Evolutionary conservation across 306 rosid genomes (phyloP), one percentile per base, ranked within the genome.

Genomic region (Ormosia semicastrata): DNA sequence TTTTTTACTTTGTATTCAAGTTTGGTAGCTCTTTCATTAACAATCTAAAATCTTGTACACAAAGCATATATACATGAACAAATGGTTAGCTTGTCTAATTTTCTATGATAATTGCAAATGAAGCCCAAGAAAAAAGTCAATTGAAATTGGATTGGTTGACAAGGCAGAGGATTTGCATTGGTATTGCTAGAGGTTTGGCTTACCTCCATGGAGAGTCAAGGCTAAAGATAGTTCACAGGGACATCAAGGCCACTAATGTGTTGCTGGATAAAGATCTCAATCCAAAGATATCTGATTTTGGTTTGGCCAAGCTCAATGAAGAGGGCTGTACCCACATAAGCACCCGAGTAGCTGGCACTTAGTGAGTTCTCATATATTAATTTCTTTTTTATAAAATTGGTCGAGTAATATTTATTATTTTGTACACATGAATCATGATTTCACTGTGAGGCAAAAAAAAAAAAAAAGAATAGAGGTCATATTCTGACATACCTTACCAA

Each of bases 171-270:
- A 94, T 94, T 9, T 94, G 94, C 10, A 2, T 90, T 43, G 93
- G 97, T 50, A 85, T 92, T 62, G 96, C 91, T 6, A 94, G 59
- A 75, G 97, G 96, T 17, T 82, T 94, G 77, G 89, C 95, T 62
- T 90, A 80, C 82, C 98, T 94, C 34, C 97, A 94, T 75, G 98
- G 89, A 73, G 98, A 94, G 18, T 94, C 98, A 3, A 88, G 90
- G 78, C 32, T 94, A 33, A 94, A 90, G 89, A 90, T 94, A 11
- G 91, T 94, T 58, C 98, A 94, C 32, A 80, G 97, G 74, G 98
- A 94, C 73, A 93, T 93, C 29, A 93, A 93, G 82, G 94, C 93
- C 15, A 88, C 92, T 7, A 93, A 93, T 85, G 89, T 94, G 66
- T 66, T 94, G 41, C 86, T 94, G n/a, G 98, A 94, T 65, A 88